These are phyloP conservation scores for Lichtheimia corymbifera DNA, from an alignment of 371 early-diverging fungal genomes.

Conservation along the genomic window DNA sequence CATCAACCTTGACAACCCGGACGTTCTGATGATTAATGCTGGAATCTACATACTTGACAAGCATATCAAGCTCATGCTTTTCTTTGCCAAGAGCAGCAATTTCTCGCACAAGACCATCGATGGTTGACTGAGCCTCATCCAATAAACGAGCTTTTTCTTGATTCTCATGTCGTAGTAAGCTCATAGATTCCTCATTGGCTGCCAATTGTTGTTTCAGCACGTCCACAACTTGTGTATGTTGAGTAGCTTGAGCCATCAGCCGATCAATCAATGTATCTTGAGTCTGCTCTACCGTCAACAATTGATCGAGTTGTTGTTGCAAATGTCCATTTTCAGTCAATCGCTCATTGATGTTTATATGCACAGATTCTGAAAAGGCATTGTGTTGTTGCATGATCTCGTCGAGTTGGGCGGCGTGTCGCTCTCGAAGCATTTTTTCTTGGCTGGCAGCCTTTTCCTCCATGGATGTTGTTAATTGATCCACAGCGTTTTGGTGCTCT, in stretches of 20 bases:
- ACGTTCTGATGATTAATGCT: too few relatives aligned
- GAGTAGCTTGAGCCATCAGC: constrained; percentile 16
- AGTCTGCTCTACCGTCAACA: constrained; percentile 28
- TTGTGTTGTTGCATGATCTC: too few relatives aligned
- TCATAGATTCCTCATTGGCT: constrained; percentile 23
- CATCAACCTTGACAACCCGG: too few relatives aligned
- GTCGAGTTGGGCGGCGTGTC: too few relatives aligned
- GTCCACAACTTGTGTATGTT: constrained; percentile 20
- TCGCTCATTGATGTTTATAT: too few relatives aligned
- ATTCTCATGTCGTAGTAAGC: constrained; percentile 23
- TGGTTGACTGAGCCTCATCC: constrained; percentile 20
- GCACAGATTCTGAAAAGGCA: too few relatives aligned
- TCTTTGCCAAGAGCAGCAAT: constrained; percentile 29
- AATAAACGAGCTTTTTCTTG: constrained; percentile 22
- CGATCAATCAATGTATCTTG: constrained; percentile 35
- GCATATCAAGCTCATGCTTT: constrained; percentile 31
- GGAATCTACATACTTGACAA: constrained; percentile 13
- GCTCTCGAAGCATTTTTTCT: too few relatives aligned
- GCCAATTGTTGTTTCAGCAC: constrained; percentile 25
- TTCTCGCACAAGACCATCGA: constrained; percentile 32
- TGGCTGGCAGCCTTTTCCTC: too few relatives aligned
- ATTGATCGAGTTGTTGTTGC: too few relatives aligned
- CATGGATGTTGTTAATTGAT: too few relatives aligned
- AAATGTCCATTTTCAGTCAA: too few relatives aligned
- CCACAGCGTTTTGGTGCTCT: too few relatives aligned